phyloP scores from a whole-genome alignment of 805 yeast species.

The Candida caryicola region DNA sequence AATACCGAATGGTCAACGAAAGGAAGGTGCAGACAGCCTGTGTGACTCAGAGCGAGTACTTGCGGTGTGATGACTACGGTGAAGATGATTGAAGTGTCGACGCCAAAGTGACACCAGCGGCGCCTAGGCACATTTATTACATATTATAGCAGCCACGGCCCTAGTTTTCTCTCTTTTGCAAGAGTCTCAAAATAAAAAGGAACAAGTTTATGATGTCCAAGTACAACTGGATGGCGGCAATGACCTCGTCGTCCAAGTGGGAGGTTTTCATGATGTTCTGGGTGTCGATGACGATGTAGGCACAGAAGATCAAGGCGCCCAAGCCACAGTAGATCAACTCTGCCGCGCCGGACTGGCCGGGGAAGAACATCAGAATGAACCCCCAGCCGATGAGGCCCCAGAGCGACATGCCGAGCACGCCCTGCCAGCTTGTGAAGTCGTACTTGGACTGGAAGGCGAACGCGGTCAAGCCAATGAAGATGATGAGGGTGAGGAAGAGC shows the following conservation, averaged over 20 bases:
- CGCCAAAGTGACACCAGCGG: too few species aligned
- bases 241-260: conserved; percentile 82
- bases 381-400: conserved; percentile 74
- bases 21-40: conserved; percentile 8
- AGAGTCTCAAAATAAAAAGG: conserved; percentile 66
- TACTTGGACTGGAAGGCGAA: conserved; percentile 78
- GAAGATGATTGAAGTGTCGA: not conserved
- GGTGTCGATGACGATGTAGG: conserved; percentile 76
- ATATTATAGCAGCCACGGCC: not conserved
- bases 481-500: conserved; percentile 58
- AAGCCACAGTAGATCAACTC: conserved; percentile 67
- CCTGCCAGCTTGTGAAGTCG: conserved; percentile 69
- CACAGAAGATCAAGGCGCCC: conserved; percentile 72
- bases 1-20: not conserved
- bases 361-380: conserved; percentile 64
- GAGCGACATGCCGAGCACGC: conserved; percentile 51
- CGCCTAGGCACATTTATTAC: too few species aligned
- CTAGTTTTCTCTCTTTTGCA: conserved; percentile 29
- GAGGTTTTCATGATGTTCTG: conserved; percentile 71
- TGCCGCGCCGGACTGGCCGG: conserved; percentile 47
- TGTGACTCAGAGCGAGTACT: conserved; percentile 5
- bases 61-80: conserved; percentile 1
- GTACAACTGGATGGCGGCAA: conserved; percentile 74
- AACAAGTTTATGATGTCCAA: conserved; percentile 82
- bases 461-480: conserved; percentile 72